Percentiles rank a stretch among this genome's conserved stretches.
These are phyloP conservation scores for Dispira parvispora DNA, from an alignment of 192 early-diverging fungal genomes.

Conservation along the genomic window DNA sequence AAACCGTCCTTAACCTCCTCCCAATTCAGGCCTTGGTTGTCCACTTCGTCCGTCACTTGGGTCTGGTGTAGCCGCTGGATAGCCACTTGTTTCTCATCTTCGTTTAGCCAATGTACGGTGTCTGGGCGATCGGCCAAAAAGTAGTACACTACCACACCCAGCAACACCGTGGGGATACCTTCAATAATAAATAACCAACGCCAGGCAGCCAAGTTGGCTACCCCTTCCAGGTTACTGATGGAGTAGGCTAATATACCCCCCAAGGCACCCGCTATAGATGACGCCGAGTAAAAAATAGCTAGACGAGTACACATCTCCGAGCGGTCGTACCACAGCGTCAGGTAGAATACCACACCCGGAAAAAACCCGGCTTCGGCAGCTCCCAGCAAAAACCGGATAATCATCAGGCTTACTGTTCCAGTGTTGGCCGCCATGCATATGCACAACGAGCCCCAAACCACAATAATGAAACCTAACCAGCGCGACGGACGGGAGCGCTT, in stretches of 20 bases:
- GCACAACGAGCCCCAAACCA: conserved; percentile 35
- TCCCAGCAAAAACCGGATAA: conserved; percentile 41
- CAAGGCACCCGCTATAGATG: conserved; percentile 37
- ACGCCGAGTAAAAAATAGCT: conserved; percentile 31
- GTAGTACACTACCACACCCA: conserved; percentile 16
- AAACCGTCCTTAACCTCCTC: conserved; percentile 14
- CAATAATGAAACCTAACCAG: conserved; percentile 40
- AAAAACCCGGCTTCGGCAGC: conserved; percentile 36
- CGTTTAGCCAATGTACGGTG: conserved; percentile 35
- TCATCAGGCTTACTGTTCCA: conserved; percentile 21
- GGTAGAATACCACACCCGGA: conserved; percentile 36
- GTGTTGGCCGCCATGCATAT: conserved; percentile 31
- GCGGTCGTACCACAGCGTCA: conserved; percentile 40
- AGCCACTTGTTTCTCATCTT: conserved; percentile 21
- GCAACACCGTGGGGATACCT: conserved; percentile 31
- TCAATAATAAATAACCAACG: conserved; percentile 49
- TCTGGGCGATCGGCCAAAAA: conserved; percentile 35
- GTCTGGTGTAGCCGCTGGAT: not conserved
- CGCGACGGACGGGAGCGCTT: conserved; percentile 35
- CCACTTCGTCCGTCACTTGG: not conserved
- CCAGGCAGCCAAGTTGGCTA: conserved; percentile 29
- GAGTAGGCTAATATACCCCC: conserved; percentile 49
- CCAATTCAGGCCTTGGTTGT: not conserved
- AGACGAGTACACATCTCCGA: conserved; percentile 33
- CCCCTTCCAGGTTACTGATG: conserved; percentile 39